These are phyloP conservation scores for Mortierella antarctica DNA, from an alignment of 192 early-diverging fungal species.

Conservation along the genomic window DNA sequence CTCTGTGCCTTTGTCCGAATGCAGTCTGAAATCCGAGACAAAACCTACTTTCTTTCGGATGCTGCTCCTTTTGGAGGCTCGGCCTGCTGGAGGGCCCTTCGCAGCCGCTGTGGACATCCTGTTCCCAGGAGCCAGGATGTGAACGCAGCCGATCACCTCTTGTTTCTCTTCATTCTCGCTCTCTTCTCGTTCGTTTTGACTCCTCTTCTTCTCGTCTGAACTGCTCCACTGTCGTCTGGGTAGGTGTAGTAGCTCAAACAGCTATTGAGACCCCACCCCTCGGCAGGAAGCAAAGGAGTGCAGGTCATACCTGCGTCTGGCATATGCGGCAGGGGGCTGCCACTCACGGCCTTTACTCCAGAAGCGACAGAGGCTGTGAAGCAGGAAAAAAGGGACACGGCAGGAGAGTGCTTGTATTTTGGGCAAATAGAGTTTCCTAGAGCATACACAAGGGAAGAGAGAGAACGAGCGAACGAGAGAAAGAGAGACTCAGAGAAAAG, in stretches of 20 bases:
- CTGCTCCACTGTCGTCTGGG: neutral
- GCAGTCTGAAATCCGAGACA: constrained; percentile 10
- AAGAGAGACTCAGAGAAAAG: neutral
- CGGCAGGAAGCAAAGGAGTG: too few relatives aligned
- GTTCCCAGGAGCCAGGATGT: neutral
- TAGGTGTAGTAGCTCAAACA: neutral
- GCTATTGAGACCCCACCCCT: neutral
- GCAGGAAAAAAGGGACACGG: too few relatives aligned
- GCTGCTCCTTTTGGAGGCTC: constrained; percentile 27
- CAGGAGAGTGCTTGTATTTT: too few relatives aligned
- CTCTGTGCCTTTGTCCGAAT: constrained; percentile 9
- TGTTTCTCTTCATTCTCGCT: neutral
- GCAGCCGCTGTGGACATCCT: too few relatives aligned
- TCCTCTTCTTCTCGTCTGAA: neutral
- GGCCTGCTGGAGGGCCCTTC: too few relatives aligned
- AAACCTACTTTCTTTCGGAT: constrained; percentile 6
- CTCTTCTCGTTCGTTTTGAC: neutral
- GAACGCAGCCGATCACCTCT: neutral
- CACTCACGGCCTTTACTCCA: too few relatives aligned
- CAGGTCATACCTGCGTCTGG: too few relatives aligned
- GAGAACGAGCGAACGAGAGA: too few relatives aligned
- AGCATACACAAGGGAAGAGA: too few relatives aligned
- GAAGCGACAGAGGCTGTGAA: too few relatives aligned
- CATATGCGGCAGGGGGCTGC: too few relatives aligned
- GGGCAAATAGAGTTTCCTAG: too few relatives aligned